Base-by-base conservation (phyloP, 768 basidiomycete genomes). In the Suillus ampliporus region DNA sequence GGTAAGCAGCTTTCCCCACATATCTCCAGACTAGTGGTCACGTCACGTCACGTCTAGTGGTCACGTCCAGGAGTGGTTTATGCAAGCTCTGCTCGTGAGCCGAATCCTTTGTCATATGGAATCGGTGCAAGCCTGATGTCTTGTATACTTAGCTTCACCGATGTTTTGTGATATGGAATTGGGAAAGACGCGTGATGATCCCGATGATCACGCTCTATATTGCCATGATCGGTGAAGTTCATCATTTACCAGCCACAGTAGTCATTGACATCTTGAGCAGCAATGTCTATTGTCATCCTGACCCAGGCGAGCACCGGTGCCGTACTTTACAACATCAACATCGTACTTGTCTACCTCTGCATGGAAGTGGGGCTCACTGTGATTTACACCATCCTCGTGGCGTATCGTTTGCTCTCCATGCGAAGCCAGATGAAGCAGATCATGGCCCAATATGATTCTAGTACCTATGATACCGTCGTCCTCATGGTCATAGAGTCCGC, bases 401-500 rank as follows among this genome's bases (percentile, higher is more conserved):
- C 64, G 0, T 56, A 58, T 1, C 77, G 76, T 19, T 68, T 80
- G 7, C 64, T 71, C 9, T 11, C 57, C n/a, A 26, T 68, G 23
- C 72, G 75, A 21, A 46, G 23, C 5, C 64, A 62, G 26, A 65
- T 71, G 43, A 31, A 34, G 11, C 47, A 48, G 19, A 40, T 60
- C n/a, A 52, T 65, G 9, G 72, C 64, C 56, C 64, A 61, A 14
- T 47, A 48, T 28, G 47, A 48, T 28, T 48, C 47, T 48, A 48
- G 47, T 7, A 17, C 57, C 10, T 77, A 77, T 61, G 61, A 67
- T 14, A 67, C 60, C 31, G 70, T 75, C 17, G 66, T 65, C 4
- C 64, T 75, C n/a, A 74, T 77, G 65, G 31, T 76, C 40, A 58
- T 77, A 43, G 76, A 77, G 56, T 72, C 71, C 11, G 73, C 73